Conservation (phyloP, 371 early-diverging fungal genomes). For the Mortierella sp. region DNA sequence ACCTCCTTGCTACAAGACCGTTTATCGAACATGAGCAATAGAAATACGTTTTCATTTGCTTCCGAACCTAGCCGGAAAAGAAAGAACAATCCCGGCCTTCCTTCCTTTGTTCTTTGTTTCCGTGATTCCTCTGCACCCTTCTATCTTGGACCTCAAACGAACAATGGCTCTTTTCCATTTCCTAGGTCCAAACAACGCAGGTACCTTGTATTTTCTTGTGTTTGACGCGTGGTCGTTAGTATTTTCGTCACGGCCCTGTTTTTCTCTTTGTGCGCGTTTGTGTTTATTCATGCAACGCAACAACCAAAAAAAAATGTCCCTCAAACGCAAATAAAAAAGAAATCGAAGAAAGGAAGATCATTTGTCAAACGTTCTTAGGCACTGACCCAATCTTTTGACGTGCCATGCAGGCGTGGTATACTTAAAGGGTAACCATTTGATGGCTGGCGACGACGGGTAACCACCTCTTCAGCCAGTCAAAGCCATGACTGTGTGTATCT, state of each 20-base stretch:
- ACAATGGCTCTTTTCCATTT: not conserved
- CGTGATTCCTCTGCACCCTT: not conserved
- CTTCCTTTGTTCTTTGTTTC: not conserved
- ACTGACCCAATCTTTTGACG: not conserved
- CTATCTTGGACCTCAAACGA: not conserved
- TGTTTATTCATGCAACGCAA: not conserved
- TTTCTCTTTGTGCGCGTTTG: not conserved
- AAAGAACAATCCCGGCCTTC: conserved; percentile 3
- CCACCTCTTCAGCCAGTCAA: not conserved
- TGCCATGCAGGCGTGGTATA: not conserved
- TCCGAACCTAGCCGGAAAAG: not conserved
- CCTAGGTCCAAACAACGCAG: conserved; percentile 1
- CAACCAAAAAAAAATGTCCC: not conserved
- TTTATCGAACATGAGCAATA: not conserved
- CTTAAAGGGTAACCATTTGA: not conserved
- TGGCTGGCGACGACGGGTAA: not conserved
- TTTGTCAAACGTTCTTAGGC: not conserved
- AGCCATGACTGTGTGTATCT: not conserved
- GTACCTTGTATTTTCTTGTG: not conserved
- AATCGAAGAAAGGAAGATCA: not conserved
- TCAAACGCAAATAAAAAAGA: no score
- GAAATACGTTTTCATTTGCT: conserved; percentile 1
- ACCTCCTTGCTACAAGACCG: not conserved
- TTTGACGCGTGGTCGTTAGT: not conserved
- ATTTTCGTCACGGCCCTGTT: not conserved